Conservation (phyloP, 2,329 filamentous ascomycete genomes). For the Pseudogymnoascus sp. region DNA sequence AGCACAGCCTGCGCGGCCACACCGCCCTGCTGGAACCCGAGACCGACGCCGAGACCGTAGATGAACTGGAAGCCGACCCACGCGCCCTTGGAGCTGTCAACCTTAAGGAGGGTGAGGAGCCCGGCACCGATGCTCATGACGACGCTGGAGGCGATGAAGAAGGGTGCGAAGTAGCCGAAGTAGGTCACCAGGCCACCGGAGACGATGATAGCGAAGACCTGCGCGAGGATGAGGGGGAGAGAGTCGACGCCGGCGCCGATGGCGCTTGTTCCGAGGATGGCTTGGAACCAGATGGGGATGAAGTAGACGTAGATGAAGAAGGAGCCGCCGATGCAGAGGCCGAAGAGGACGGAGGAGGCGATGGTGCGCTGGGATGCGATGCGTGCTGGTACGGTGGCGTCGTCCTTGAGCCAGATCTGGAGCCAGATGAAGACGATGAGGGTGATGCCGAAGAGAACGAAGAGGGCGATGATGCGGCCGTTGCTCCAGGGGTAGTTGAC, state of each 20-base stretch:
- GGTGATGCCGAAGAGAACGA: slow-evolving; percentile 23
- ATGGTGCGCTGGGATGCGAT: slow-evolving; percentile 31
- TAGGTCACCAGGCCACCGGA: slow-evolving; percentile 27
- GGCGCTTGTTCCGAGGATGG: slow-evolving; percentile 32
- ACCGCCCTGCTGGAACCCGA: slow-evolving; percentile 20
- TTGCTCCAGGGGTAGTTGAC: slow-evolving; percentile 36
- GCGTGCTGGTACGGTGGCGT: slow-evolving; percentile 30
- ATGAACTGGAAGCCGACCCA: slow-evolving; percentile 29
- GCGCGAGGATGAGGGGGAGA: slow-evolving; percentile 27
- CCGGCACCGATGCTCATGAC: slow-evolving; percentile 32
- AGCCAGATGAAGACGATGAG: slow-evolving; percentile 16
- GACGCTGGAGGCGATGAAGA: slow-evolving; percentile 19
- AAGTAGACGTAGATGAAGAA: slow-evolving; percentile 31
- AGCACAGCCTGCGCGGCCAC: slow-evolving; percentile 42
- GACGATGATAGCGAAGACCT: slow-evolving; percentile 26
- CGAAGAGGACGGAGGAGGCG: slow-evolving; percentile 24
- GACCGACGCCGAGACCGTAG: slow-evolving; percentile 10
- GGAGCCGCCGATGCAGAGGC: slow-evolving; percentile 27
- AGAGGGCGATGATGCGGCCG: slow-evolving; percentile 28
- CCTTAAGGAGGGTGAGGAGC: slow-evolving; percentile 31
- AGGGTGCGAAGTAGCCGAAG: slow-evolving; percentile 25
- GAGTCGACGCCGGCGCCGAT: slow-evolving; percentile 32
- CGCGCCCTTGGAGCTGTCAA: slow-evolving; percentile 25
- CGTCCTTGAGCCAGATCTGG: slow-evolving; percentile 15
- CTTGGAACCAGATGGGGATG: slow-evolving; percentile 39